A percentile compares a stretch with the other conserved stretches of the same genome.
phyloP scores from a whole-genome alignment of 257 asterid genomes.

The Plantago elongata region DNA sequence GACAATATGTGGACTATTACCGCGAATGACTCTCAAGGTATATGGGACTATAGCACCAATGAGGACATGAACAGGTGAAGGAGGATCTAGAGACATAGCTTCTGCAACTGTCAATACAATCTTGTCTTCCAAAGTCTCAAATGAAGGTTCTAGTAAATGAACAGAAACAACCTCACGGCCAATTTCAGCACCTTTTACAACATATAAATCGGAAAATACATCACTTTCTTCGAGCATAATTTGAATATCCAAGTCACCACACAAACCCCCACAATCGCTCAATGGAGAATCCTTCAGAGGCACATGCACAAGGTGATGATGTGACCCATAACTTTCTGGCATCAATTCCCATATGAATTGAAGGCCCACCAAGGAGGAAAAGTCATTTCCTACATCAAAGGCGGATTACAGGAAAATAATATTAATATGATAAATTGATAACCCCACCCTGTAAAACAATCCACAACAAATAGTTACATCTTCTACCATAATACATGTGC shows the following conservation, averaged over 20 bases:
- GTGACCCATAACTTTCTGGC: conserved; percentile 56
- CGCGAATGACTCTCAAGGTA: conserved; percentile 70
- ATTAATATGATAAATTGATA: background rate
- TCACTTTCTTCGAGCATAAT: conserved; percentile 79
- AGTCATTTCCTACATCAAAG: conserved; percentile 64
- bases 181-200: conserved; percentile 77
- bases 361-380: conserved; percentile 87
- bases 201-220: conserved; percentile 74
- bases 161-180: conserved; percentile 89
- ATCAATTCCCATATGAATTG: conserved; percentile 72
- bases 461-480: background rate
- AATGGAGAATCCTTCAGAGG: conserved; percentile 85
- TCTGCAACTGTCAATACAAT: conserved; percentile 85
- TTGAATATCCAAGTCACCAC: conserved; percentile 86
- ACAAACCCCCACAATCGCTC: conserved; percentile 87
- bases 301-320: conserved; percentile 74
- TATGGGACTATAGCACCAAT: conserved; percentile 67
- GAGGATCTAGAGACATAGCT: conserved; percentile 92
- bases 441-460: background rate
- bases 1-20: conserved; percentile 56
- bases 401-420: conserved; percentile 15
- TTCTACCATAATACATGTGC: background rate
- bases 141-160: conserved; percentile 62
- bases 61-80: conserved; percentile 79
- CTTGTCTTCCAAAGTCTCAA: conserved; percentile 53